Evolutionary conservation across 805 yeast species (phyloP).

Genomic region (Candida xyloterini): DNA sequence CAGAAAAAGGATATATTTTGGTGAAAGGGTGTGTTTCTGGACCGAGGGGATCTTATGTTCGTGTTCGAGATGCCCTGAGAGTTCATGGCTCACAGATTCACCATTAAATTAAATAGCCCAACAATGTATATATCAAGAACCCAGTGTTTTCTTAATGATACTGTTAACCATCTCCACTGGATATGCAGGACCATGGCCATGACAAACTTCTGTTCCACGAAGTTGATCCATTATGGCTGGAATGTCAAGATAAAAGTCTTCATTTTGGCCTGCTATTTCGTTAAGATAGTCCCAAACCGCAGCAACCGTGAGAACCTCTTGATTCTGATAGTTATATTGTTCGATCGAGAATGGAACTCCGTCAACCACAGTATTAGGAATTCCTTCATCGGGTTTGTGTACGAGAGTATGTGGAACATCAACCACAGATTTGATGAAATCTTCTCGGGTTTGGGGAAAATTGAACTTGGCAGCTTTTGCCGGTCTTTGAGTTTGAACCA

Average conservation of each 20-base stretch:
- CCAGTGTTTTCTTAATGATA: slow-evolving; percentile 24
- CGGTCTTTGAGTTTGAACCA: background rate
- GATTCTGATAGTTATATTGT: slow-evolving; percentile 29
- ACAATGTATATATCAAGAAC: slow-evolving; percentile 3
- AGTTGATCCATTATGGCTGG: slow-evolving; percentile 54
- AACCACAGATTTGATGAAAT: slow-evolving; percentile 24
- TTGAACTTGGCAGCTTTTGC: slow-evolving; percentile 12
- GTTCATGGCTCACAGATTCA: slow-evolving; percentile 29
- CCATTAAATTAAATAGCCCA: slow-evolving; percentile 1
- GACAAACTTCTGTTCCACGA: slow-evolving; percentile 70
- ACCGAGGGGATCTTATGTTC: slow-evolving; percentile 71
- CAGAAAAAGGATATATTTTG: slow-evolving; percentile 73
- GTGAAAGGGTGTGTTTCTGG: slow-evolving; percentile 93
- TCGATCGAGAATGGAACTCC: slow-evolving; percentile 10
- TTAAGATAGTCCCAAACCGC: slow-evolving; percentile 82
- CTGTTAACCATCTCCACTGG: slow-evolving; percentile 43
- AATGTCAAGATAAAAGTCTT: slow-evolving; percentile 51
- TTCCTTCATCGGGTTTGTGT: background rate
- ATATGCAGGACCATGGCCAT: slow-evolving; percentile 76
- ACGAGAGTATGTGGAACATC: slow-evolving; percentile 9
- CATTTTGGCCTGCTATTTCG: slow-evolving; percentile 45
- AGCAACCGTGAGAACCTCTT: slow-evolving; percentile 60
- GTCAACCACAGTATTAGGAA: slow-evolving; percentile 3
- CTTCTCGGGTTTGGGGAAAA: slow-evolving; percentile 27
- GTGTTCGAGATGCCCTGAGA: slow-evolving; percentile 75